Evolutionary conservation across 2,329 filamentous ascomycete species (phyloP).

Genomic region (Calonectria henricotiae): DNA sequence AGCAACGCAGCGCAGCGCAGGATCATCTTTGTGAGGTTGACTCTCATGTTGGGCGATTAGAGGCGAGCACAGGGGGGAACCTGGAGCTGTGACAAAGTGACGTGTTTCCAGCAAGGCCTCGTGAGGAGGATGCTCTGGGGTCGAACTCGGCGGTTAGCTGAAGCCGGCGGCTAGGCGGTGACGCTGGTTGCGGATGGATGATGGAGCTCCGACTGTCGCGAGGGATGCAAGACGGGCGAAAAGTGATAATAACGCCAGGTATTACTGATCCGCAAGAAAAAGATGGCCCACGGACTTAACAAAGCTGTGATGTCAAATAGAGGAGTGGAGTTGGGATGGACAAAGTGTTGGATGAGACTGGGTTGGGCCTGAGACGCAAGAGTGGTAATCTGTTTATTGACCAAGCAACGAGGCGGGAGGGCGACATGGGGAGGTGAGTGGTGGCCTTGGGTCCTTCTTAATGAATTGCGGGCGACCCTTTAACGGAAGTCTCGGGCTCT

Average conservation of each 20-base stretch:
- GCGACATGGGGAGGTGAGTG: slow-evolving; percentile 40
- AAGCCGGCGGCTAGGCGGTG: slow-evolving; percentile 17
- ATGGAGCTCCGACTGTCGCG: not conserved
- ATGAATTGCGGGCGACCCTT: slow-evolving; percentile 22
- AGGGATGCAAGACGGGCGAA: slow-evolving; percentile 6
- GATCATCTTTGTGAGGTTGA: slow-evolving; percentile 62
- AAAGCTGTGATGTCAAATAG: slow-evolving; percentile 38
- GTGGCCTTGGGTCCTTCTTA: slow-evolving; percentile 31
- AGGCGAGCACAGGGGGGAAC: slow-evolving; percentile 28
- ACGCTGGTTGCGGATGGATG: slow-evolving; percentile 13
- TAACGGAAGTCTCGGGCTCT: not conserved
- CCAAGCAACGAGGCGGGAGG: slow-evolving; percentile 48
- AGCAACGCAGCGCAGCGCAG: slow-evolving; percentile 69
- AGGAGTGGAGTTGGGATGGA: slow-evolving; percentile 38
- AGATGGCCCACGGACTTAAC: slow-evolving; percentile 41
- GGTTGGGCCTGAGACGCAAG: slow-evolving; percentile 38
- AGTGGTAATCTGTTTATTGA: slow-evolving; percentile 45
- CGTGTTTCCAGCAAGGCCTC: not conserved
- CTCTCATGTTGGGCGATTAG: slow-evolving; percentile 52
- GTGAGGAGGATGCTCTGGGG: not conserved
- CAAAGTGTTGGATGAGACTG: slow-evolving; percentile 43
- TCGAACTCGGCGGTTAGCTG: slow-evolving; percentile 9
- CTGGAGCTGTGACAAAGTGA: slow-evolving; percentile 25
- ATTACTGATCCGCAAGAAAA: slow-evolving; percentile 33
- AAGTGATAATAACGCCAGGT: slow-evolving; percentile 37